Percentiles rank a stretch among this genome's conserved stretches.
Conservation (phyloP, 2,329 filamentous ascomycete species). For the Fusarium torulosum region DNA sequence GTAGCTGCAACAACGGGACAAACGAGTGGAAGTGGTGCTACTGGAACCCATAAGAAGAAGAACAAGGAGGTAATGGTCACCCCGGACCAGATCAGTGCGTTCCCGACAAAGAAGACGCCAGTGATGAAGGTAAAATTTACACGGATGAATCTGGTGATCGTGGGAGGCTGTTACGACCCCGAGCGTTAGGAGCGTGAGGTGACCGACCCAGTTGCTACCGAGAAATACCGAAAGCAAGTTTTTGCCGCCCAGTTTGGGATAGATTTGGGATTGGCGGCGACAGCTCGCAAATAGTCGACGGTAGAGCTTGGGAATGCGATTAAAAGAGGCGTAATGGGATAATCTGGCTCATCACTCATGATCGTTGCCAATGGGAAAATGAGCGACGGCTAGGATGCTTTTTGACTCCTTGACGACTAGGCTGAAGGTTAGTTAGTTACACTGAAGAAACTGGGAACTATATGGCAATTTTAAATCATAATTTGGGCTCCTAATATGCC, state of each 20-base stretch:
- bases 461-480: background rate
- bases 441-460: conserved; percentile 3
- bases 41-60: conserved; percentile 74
- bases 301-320: background rate
- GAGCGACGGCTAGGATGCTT: background rate
- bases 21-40: conserved; percentile 45
- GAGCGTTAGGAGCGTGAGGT: conserved; percentile 55
- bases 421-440: conserved; percentile 1
- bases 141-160: conserved; percentile 92
- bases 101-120: conserved; percentile 95
- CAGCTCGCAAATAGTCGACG: conserved; percentile 1
- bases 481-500: background rate
- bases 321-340: background rate
- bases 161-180: conserved; percentile 78
- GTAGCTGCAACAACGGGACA: conserved; percentile 47
- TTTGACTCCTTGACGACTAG: background rate
- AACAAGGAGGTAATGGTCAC: conserved; percentile 91
- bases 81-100: conserved; percentile 93
- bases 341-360: background rate
- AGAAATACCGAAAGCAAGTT: conserved; percentile 21
- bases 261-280: conserved; percentile 28
- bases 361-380: background rate
- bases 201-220: conserved; percentile 22
- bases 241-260: conserved; percentile 40
- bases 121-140: conserved; percentile 95